These are phyloP conservation scores for Triangularia verruculosa DNA, from an alignment of 2,329 filamentous ascomycete species.

Conservation along the genomic window DNA sequence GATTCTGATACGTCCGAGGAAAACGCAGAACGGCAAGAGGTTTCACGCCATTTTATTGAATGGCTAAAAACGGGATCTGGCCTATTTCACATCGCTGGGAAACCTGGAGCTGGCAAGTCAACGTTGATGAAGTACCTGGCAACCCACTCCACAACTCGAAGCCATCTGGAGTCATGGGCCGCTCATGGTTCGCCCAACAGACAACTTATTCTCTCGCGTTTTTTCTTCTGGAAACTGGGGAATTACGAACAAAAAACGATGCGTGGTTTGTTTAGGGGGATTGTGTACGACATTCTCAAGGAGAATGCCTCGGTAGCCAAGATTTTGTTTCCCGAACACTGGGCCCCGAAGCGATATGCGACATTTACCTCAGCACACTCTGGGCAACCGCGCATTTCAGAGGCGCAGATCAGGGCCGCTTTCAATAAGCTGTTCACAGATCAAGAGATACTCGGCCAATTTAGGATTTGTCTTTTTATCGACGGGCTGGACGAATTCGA, in stretches of 20 bases:
- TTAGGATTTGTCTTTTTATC: slow-evolving; percentile 7
- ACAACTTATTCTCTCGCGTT: background rate
- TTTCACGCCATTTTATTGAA: background rate
- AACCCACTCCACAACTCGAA: background rate
- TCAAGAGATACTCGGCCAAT: background rate
- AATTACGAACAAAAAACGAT: slow-evolving; percentile 1
- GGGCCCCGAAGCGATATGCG: background rate
- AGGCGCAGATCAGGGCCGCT: background rate
- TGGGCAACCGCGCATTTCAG: background rate
- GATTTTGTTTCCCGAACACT: slow-evolving; percentile 1
- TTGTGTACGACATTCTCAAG: slow-evolving; percentile 6
- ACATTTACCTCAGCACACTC: background rate
- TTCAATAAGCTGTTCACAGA: background rate
- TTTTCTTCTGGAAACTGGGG: slow-evolving; percentile 15
- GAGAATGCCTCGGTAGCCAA: background rate
- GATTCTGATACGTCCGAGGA: background rate
- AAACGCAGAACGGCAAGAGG: background rate
- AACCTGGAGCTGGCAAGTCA: slow-evolving; percentile 18
- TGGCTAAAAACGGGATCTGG: slow-evolving; percentile 9
- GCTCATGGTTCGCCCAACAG: background rate
- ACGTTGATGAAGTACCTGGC: slow-evolving; percentile 15
- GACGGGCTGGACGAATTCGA: slow-evolving; percentile 14
- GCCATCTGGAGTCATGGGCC: slow-evolving; percentile 1
- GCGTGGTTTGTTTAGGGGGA: background rate
- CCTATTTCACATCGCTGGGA: slow-evolving; percentile 14